phyloP scores from a whole-genome alignment of 345 rosid genomes.

The Ricinus communis region DNA sequence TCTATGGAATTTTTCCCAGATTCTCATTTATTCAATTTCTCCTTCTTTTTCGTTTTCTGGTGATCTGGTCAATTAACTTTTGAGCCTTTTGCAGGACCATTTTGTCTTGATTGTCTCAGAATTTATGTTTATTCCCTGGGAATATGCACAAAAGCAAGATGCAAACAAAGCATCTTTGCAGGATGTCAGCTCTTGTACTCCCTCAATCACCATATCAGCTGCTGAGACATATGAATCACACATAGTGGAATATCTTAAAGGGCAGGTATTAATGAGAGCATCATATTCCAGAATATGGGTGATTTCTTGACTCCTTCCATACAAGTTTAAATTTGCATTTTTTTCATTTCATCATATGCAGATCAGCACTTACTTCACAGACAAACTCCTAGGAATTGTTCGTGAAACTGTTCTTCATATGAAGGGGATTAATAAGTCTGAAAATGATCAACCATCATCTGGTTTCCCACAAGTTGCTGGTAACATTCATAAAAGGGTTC shows the following conservation, averaged over 20 bases:
- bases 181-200: constrained; percentile 58
- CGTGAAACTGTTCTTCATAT: constrained; percentile 57
- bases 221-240: constrained; percentile 68
- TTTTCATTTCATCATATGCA: constrained; percentile 27
- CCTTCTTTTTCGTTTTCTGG: background rate
- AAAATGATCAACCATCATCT: constrained; percentile 25
- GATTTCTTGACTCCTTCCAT: constrained; percentile 8
- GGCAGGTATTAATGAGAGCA: constrained; percentile 48
- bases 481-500: constrained; percentile 44
- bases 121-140: constrained; percentile 89
- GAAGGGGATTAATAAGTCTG: constrained; percentile 48
- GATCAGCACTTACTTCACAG: constrained; percentile 67
- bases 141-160: constrained; percentile 56
- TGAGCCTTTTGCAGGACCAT: constrained; percentile 62
- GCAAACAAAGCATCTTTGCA: constrained; percentile 39
- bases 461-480: constrained; percentile 29
- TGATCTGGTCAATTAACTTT: constrained; percentile 13
- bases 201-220: constrained; percentile 58
- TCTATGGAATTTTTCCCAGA: background rate
- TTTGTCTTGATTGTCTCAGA: constrained; percentile 76
- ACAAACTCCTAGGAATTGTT: constrained; percentile 64
- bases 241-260: constrained; percentile 63
- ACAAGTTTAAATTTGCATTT: constrained; percentile 8
- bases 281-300: constrained; percentile 2
- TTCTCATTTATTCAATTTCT: background rate